These are phyloP conservation scores for Stagonosporopsis cucurbitacearum DNA, from an alignment of 2,329 filamentous ascomycete species.

Conservation along the genomic window DNA sequence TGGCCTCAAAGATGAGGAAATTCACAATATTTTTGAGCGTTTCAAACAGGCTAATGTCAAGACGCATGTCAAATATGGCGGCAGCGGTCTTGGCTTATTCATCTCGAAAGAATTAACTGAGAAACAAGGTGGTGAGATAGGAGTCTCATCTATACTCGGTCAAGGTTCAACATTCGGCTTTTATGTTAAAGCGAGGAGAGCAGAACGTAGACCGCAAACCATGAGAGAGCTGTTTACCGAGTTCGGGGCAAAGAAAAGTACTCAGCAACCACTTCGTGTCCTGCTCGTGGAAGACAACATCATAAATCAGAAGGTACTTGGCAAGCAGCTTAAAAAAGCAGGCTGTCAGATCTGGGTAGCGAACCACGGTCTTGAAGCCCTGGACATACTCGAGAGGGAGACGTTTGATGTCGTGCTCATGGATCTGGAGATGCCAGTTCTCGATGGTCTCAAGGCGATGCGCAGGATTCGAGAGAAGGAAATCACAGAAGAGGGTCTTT, in stretches of 20 bases:
- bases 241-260: background rate
- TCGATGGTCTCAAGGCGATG: slow-evolving; percentile 54
- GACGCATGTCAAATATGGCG: slow-evolving; percentile 53
- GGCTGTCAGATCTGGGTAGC: slow-evolving; percentile 40
- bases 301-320: slow-evolving; percentile 48
- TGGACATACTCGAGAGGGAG: slow-evolving; percentile 38
- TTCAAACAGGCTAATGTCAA: slow-evolving; percentile 46
- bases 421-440: slow-evolving; percentile 65
- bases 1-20: slow-evolving; percentile 50
- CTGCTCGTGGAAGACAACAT: slow-evolving; percentile 50
- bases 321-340: slow-evolving; percentile 46
- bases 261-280: slow-evolving; percentile 28
- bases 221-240: slow-evolving; percentile 15
- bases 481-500: slow-evolving; percentile 34
- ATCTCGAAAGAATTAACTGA: slow-evolving; percentile 56
- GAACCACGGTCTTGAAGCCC: slow-evolving; percentile 48
- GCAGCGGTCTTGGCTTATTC: slow-evolving; percentile 54
- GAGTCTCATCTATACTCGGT: slow-evolving; percentile 49
- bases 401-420: slow-evolving; percentile 48
- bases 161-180: slow-evolving; percentile 54
- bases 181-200: slow-evolving; percentile 49
- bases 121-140: slow-evolving; percentile 55
- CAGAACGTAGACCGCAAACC: slow-evolving; percentile 19
- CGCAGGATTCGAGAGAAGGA: slow-evolving; percentile 58
- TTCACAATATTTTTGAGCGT: slow-evolving; percentile 47